These are phyloP conservation scores for Fusarium nygamai DNA, from an alignment of 2,329 filamentous ascomycete genomes.

Conservation along the genomic window DNA sequence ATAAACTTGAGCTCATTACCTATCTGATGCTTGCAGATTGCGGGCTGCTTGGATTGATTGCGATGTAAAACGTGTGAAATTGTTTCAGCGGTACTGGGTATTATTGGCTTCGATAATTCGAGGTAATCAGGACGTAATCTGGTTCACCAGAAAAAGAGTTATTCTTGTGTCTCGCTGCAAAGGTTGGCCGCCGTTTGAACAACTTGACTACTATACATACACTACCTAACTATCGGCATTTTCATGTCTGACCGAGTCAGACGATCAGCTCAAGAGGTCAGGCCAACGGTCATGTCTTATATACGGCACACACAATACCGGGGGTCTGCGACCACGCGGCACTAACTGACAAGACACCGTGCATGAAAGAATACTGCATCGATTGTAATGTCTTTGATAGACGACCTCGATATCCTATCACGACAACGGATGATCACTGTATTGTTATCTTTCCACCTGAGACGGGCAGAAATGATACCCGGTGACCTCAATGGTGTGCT, in stretches of 20 bases:
- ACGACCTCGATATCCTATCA: neutral
- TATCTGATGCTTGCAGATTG: neutral
- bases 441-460: neutral
- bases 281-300: conserved; percentile 14
- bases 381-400: neutral
- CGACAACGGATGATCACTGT: conserved; percentile 16
- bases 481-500: conserved; percentile 7
- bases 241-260: conserved; percentile 25
- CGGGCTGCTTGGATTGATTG: neutral
- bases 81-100: neutral
- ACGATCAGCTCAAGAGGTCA: conserved; percentile 10
- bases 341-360: neutral
- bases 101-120: neutral
- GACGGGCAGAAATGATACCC: neutral
- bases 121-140: neutral
- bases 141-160: neutral
- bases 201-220: neutral
- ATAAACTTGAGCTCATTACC: neutral
- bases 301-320: neutral
- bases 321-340: conserved; percentile 14
- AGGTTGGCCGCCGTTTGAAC: neutral
- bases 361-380: neutral
- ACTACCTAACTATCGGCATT: neutral
- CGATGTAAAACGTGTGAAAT: neutral
- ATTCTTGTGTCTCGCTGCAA: neutral